phyloP scores from a whole-genome alignment of 139 green algal species.

The Tetradesmus obliquus region DNA sequence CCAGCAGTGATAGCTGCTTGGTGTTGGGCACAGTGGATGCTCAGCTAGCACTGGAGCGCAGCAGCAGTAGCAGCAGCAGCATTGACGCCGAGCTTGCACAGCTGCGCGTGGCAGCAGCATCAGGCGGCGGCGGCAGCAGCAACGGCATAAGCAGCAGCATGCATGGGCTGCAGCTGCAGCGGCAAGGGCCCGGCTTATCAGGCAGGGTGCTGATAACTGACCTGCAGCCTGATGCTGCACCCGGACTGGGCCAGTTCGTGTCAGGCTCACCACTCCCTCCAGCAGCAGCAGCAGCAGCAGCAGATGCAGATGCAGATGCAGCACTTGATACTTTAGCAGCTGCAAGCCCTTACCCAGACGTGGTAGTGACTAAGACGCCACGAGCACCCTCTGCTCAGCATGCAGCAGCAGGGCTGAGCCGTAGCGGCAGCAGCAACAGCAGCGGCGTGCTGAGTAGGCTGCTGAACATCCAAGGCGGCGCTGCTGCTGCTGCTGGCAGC shows the following conservation, averaged over 20 bases:
- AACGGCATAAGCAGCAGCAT: not conserved
- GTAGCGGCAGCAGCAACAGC: not conserved
- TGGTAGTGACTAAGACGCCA: not conserved
- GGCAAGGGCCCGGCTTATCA: not conserved
- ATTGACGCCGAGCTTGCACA: slow-evolving; percentile 9
- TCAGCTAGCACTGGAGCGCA: not conserved
- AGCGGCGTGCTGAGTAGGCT: not conserved
- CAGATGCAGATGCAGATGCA: not conserved
- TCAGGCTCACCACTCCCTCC: not conserved
- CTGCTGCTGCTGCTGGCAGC: not conserved
- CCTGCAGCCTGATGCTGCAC: not conserved
- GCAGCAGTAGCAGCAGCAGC: slow-evolving; percentile 13
- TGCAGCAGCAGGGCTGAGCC: not conserved
- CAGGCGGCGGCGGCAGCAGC: not conserved
- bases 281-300: not conserved
- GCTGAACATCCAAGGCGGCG: slow-evolving; percentile 3
- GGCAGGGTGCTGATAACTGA: not conserved
- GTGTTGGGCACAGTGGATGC: slow-evolving; percentile 23
- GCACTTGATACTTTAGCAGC: no score
- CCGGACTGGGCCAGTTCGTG: not conserved
- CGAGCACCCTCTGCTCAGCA: no score
- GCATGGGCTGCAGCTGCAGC: not conserved
- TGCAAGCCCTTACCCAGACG: not conserved
- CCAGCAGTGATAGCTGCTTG: not conserved
- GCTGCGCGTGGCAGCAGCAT: not conserved